phyloP scores from a whole-genome alignment of 2,329 filamentous ascomycete species.

The Talaromyces sp. region DNA sequence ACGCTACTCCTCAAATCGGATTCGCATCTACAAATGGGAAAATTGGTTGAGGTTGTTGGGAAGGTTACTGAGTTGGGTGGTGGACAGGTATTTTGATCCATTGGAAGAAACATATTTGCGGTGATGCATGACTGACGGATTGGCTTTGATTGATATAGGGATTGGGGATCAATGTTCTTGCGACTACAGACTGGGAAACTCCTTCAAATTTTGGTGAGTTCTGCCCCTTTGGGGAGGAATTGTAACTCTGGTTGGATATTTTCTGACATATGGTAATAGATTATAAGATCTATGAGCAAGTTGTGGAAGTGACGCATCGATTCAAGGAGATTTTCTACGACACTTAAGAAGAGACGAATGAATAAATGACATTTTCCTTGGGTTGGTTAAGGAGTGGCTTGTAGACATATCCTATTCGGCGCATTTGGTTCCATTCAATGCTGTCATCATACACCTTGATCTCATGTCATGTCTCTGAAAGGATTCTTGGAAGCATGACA shows the following conservation, averaged over 20 bases:
- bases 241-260: background rate
- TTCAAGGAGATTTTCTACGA: constrained; percentile 78
- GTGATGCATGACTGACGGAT: background rate
- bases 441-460: background rate
- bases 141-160: constrained; percentile 26
- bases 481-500: background rate
- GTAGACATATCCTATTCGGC: constrained; percentile 9
- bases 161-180: constrained; percentile 41
- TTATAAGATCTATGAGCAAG: constrained; percentile 68
- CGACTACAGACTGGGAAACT: constrained; percentile 43
- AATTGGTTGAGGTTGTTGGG: constrained; percentile 46
- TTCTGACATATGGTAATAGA: constrained; percentile 52
- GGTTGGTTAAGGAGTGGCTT: background rate
- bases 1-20: constrained; percentile 67
- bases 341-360: constrained; percentile 23
- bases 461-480: background rate
- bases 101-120: background rate
- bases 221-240: background rate
- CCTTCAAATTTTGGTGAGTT: constrained; percentile 39
- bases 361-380: background rate
- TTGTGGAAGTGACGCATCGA: constrained; percentile 82
- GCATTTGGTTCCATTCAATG: background rate
- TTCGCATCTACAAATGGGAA: constrained; percentile 44
- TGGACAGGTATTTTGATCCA: constrained; percentile 33
- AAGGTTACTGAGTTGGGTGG: constrained; percentile 44